These are phyloP conservation scores for Fomitopsis palustris DNA, from an alignment of 1,284 basidiomycete species.

Conservation along the genomic window DNA sequence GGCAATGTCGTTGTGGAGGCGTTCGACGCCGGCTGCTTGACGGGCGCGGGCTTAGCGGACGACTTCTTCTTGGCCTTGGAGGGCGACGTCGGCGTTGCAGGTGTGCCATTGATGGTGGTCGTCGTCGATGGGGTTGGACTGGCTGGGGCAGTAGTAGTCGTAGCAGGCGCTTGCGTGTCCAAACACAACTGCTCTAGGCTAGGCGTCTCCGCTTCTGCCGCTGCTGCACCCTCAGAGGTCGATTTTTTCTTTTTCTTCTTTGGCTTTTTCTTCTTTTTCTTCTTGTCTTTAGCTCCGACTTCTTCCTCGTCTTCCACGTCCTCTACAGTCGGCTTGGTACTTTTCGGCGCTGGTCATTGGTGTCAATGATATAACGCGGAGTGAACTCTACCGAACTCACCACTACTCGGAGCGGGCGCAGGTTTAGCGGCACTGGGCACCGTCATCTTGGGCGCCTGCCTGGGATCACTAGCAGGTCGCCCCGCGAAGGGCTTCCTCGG, in stretches of 20 bases:
- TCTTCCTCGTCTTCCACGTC: conserved; percentile 60
- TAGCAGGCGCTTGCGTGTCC: conserved; percentile 14
- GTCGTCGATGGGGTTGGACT: neutral
- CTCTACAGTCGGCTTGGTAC: conserved; percentile 53
- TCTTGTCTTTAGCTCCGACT: conserved; percentile 36
- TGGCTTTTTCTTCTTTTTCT: conserved; percentile 67
- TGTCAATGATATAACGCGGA: neutral
- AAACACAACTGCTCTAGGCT: neutral
- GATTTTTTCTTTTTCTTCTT: conserved; percentile 65
- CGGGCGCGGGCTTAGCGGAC: conserved; percentile 13
- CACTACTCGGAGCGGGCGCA: neutral
- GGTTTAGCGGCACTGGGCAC: conserved; percentile 6
- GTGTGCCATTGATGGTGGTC: neutral
- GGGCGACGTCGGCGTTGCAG: neutral
- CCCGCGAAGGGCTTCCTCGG: conserved; percentile 23
- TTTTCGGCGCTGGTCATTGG: conserved; percentile 27
- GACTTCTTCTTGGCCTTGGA: conserved; percentile 15
- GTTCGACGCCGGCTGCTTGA: conserved; percentile 8
- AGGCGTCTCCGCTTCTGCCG: neutral
- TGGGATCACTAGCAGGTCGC: conserved; percentile 10
- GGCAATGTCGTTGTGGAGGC: conserved; percentile 26
- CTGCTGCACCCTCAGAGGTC: conserved; percentile 20
- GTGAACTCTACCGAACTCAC: neutral
- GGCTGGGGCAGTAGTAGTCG: conserved; percentile 3
- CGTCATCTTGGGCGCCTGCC: conserved; percentile 3